phyloP scores from a whole-genome alignment of 371 early-diverging fungal species.

The Circinella minor region DNA sequence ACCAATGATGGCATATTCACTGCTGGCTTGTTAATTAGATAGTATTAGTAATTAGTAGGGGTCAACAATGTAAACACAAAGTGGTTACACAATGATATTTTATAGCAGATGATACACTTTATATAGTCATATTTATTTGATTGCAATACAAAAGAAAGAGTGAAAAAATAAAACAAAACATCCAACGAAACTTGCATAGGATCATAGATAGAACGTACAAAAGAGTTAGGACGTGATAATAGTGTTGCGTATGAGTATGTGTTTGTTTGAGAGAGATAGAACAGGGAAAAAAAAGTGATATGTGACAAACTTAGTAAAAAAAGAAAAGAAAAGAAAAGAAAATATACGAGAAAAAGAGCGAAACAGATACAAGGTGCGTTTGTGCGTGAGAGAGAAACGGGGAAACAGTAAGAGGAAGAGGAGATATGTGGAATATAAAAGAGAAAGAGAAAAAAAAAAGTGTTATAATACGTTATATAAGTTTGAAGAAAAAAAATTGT shows the following conservation, averaged over 20 bases:
- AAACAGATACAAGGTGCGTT: too few species aligned
- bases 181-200: not conserved
- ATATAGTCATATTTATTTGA: not conserved
- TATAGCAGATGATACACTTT: not conserved
- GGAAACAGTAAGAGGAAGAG: not conserved
- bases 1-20: too few species aligned
- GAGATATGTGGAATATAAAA: not conserved
- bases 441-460: not conserved
- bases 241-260: not conserved
- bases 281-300: not conserved
- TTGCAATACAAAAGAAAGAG: not conserved
- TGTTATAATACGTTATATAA: too few species aligned
- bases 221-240: not conserved
- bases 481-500: not conserved
- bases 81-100: not conserved
- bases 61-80: too few species aligned
- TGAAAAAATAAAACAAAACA: not conserved
- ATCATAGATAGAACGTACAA: not conserved
- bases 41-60: too few species aligned
- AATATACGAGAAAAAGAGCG: too few species aligned
- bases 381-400: too few species aligned
- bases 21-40: too few species aligned
- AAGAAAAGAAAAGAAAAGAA: too few species aligned
- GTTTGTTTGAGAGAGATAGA: not conserved
- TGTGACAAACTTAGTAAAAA: too few species aligned